Conservation (phyloP, 306 rosid genomes). For the Pueraria montana region DNA sequence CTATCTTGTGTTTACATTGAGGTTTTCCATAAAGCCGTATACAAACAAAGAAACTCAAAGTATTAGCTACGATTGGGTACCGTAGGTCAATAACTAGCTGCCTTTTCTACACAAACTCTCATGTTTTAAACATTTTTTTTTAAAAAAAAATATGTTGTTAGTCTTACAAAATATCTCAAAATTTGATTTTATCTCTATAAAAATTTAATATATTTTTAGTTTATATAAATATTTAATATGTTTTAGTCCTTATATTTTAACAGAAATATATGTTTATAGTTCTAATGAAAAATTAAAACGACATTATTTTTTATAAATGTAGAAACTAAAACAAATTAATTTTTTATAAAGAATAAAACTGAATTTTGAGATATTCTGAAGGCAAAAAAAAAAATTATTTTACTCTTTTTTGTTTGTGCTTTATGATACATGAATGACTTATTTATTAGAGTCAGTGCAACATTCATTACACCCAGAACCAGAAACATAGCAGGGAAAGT, state of each 20-base stretch:
- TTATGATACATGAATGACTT: not conserved
- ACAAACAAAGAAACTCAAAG: conserved; percentile 1
- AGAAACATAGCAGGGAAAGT: conserved; percentile 6
- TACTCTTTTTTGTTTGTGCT: not conserved
- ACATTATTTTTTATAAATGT: not conserved
- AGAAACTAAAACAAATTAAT: not conserved
- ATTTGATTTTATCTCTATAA: not conserved
- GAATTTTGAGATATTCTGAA: not conserved
- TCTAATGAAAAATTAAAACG: not conserved
- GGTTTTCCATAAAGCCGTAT: not conserved
- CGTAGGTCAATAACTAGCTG: not conserved
- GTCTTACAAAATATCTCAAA: not conserved
- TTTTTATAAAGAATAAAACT: too few species aligned
- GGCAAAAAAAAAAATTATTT: not conserved
- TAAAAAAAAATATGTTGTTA: too few species aligned
- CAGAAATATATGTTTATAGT: not conserved
- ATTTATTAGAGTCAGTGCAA: conserved; percentile 8
- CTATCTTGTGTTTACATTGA: not conserved
- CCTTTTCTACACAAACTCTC: not conserved
- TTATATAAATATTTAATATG: not conserved
- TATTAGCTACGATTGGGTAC: not conserved
- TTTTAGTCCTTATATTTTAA: not conserved
- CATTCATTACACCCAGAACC: conserved; percentile 15
- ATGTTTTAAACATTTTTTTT: not conserved
- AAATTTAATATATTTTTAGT: not conserved